Evolutionary conservation across 345 rosid species (phyloP).

Genomic region (Aquilaria malaccensis): DNA sequence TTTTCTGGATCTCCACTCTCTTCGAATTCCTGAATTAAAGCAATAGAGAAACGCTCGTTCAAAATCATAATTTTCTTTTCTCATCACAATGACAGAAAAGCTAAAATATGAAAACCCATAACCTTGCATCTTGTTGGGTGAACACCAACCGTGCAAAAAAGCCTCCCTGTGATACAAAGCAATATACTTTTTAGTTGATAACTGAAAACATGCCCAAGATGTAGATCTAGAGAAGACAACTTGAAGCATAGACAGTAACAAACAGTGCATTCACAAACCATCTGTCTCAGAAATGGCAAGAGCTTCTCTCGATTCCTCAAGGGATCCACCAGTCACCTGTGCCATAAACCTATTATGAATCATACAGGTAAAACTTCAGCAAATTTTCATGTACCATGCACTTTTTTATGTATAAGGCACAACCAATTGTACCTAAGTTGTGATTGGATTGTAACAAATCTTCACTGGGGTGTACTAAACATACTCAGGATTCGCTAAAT

Average conservation of each 20-base stretch:
- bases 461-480: no score
- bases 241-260: neutral
- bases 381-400: no score
- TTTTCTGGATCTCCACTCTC: constrained; percentile 81
- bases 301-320: constrained; percentile 87
- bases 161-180: constrained; percentile 50
- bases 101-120: constrained; percentile 9
- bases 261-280: constrained; percentile 35
- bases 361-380: neutral
- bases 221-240: neutral
- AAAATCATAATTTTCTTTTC: constrained; percentile 2
- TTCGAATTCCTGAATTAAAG: constrained; percentile 70
- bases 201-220: neutral
- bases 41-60: constrained; percentile 5
- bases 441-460: no score
- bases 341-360: constrained; percentile 9
- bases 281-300: constrained; percentile 94
- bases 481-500: no score
- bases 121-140: constrained; percentile 99
- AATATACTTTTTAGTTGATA: neutral
- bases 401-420: no score
- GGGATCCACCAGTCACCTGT: constrained; percentile 96
- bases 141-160: constrained; percentile 90
- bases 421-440: no score
- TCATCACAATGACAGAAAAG: no score